Base-by-base conservation (phyloP, 2,329 filamentous ascomycete genomes). In the Colletotrichum tropicicola region DNA sequence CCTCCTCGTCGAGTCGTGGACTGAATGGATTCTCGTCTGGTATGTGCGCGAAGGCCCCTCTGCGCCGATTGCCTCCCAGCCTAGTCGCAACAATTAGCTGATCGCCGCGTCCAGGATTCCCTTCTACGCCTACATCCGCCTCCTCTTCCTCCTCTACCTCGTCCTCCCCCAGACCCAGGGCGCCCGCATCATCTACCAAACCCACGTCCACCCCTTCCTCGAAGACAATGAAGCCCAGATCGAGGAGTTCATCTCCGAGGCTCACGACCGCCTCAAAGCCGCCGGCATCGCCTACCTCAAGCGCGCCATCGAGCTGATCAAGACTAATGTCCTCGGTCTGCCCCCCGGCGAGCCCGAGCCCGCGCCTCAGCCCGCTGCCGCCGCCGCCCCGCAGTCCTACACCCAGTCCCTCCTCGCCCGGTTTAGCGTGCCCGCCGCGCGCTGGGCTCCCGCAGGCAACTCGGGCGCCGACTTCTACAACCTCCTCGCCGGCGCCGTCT, bases 151-250 rank as follows among this genome's bases (percentile, higher is more conserved):
- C 74, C 89, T 96, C 70, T 99, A 98, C 82, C 92, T 99, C 67
- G 94, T 98, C 73, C 89, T 97, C n/a, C 96, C 95, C 0, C 95
- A 97, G 78, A 96, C 93, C n/a, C 95, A 98, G 76, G 96, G 96
- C 76, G 94, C 94, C 61, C 91, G 92, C 66, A 81, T 91, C 72
- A 83, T 98, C 68, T 99, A 98, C 83, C 89, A 94, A 73, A 86
- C 89, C 67, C 89, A 96, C 77, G 84, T 98, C 66, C 91, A 97
- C 77, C 95, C 95, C 0, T 97, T 95, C 82, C 89, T 99, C 52
- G 85, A 89, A 72, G 87, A 94, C 66, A 95, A 99, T 78, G 96
- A 98, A 79, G 78, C 85, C 44, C 89, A 92, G 69, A 98, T 99
- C 78, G 96, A 99, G 74, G 89, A 93, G 67, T 91, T 97, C 74